Evolutionary conservation across 23 red algal species (phyloP), one percentile per base, ranked within the genome.

Genomic region (Chondrus crispus): DNA sequence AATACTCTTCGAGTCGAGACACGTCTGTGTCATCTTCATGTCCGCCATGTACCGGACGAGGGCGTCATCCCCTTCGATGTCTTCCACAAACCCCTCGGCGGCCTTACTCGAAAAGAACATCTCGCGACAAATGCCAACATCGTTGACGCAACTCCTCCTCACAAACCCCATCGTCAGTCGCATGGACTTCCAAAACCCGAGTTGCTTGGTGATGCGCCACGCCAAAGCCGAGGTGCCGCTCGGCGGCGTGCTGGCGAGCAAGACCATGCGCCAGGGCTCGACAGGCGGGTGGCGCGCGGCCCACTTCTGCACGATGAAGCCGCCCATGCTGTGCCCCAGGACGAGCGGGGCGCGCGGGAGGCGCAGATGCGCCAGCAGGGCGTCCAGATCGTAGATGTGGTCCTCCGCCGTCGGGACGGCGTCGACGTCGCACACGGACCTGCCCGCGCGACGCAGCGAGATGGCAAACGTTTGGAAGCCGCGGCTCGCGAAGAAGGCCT

Each of bases 231-330:
- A 75, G 57, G 68, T 88, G 14, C 82, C 92, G 5, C 46, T 54
- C 28, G 92, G 92, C 2, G 92, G 92, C 6, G 58, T 74, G 26
- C 76, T 57, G 30, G 92, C 72, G 28, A 94, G 63, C 19, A 94
- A 50, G 22, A 88, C 62, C 38, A 88, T 20, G 32, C 64, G 46
- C 53, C 39, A 51, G 3, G 74, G 44, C n/a, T 38, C 4, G 37
- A 74, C 37, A 42, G 6, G 2, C 46, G 77, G 44, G 62, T 73
- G 62, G 26, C 64, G 75, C 35, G 46, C 62, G 1, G 68, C 45
- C 77, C 89, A 84, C 26, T 90, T 90, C 55, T 92, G 89, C 6
- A 73, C 39, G 9, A 84, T 13, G 77, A 74, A 92, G 14, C 77
- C 75, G 5, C 89, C 89, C 40, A 84, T 73, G 40, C 77, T 84